Evolutionary conservation across 176 grass and related monocot genomes (phyloP), one percentile per base, ranked within the genome.

Genomic region (Musa itinerans): DNA sequence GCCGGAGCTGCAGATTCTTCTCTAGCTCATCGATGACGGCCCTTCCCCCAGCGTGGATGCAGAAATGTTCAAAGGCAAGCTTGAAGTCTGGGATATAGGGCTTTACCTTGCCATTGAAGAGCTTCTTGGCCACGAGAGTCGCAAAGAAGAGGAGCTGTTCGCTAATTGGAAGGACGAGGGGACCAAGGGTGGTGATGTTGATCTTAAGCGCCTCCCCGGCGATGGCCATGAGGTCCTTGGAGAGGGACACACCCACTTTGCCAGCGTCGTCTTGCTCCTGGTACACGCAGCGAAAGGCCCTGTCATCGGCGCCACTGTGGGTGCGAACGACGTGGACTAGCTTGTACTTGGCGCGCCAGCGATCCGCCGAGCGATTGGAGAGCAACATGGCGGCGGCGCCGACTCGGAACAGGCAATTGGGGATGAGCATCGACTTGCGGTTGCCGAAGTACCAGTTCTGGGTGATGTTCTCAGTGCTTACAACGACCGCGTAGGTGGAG

Each of bases 11-110:
- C 3, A 88, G 82, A 53, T 88, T 88, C 51, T 68, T 84, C 78
- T 88, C 86, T 7, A 88, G 78, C 62, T 88, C 86, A 62, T 88
- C 86, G 68, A 88, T 88, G 61, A 88, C 86, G 20, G 86, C 86
- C 11, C 86, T 72, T 3, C 86, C 86, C 13, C 86, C 86, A 3
- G 86, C 86, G 21, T 88, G 86, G 82, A 88, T 88, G 78, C 86
- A 88, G 78, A 88, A 88, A 52, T 88, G 86, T 20, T 88, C 86
- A 10, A 88, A 88, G 2, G 86, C 86, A 20, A 84, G 86, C 68
- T 81, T 82, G 73, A 83, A 89, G 26, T 86, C 81, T 0, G 83
- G 87, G 70, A 89, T 82, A 24, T 89, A 89, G 6, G 87, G 83
- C 27, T 82, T 89, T 29, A 84, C 73, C 80, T 89, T 84, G 55